Evolutionary conservation across 306 rosid species (phyloP).

Genomic region (Medicago lupulina): DNA sequence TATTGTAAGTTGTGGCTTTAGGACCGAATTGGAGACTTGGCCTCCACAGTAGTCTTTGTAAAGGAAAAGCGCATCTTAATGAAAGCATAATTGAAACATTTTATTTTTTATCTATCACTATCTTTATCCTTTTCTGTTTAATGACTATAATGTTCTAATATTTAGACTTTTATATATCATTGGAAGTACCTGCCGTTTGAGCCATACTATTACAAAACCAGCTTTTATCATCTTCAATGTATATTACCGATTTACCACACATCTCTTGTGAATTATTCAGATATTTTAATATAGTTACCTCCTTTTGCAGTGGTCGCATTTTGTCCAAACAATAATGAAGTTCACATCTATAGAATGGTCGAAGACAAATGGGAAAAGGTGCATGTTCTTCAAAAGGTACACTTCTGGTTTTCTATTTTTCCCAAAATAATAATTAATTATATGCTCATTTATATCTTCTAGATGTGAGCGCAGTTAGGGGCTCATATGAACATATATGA

Average conservation of each 20-base stretch:
- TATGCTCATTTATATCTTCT: constrained; percentile 3
- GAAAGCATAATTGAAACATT: constrained; percentile 1
- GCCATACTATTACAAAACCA: constrained; percentile 23
- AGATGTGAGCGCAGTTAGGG: not conserved
- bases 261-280: constrained; percentile 19
- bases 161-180: not conserved
- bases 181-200: not conserved
- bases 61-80: not conserved
- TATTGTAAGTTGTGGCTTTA: not conserved
- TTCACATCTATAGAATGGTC: constrained; percentile 74
- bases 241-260: not conserved
- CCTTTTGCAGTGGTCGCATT: constrained; percentile 82
- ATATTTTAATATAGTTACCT: constrained; percentile 18
- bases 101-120: not conserved
- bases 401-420: constrained; percentile 27
- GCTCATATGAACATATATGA: not conserved
- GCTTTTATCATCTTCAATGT: constrained; percentile 5
- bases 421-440: constrained; percentile 12
- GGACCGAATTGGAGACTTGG: constrained; percentile 22
- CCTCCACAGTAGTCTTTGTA: not conserved
- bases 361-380: constrained; percentile 97
- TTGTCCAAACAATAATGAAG: constrained; percentile 93
- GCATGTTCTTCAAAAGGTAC: constrained; percentile 93
- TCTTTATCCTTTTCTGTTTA: not conserved
- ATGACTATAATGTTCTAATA: not conserved